These are phyloP conservation scores for Petunia axillaris DNA, from an alignment of 257 asterid genomes.

Conservation along the genomic window DNA sequence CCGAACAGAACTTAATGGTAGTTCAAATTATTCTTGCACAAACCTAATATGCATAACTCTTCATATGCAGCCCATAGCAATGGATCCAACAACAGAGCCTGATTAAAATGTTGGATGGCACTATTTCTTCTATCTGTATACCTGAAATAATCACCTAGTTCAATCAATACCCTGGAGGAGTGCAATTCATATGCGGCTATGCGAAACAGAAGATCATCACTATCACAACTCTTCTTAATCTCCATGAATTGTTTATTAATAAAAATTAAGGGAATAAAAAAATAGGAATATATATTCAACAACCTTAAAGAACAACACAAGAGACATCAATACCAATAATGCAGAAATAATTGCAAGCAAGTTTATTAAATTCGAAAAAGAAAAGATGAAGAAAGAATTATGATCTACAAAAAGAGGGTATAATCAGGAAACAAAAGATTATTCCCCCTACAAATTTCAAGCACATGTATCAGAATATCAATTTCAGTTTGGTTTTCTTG, in stretches of 20 bases:
- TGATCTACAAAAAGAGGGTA: background rate
- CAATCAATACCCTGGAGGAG: constrained; percentile 7
- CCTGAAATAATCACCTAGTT: constrained; percentile 51
- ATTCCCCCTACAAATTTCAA: background rate
- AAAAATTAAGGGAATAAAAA: background rate
- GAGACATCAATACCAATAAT: background rate
- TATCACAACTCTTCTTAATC: background rate
- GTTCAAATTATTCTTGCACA: constrained; percentile 20
- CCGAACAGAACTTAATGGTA: background rate
- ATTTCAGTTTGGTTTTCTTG: background rate
- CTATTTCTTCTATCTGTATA: constrained; percentile 84
- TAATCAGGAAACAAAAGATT: background rate
- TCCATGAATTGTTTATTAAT: background rate
- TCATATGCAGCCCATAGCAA: constrained; percentile 96
- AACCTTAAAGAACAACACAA: background rate
- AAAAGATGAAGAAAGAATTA: background rate
- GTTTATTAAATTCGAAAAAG: background rate
- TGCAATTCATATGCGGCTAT: background rate
- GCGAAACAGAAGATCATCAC: background rate
- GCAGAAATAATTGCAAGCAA: background rate
- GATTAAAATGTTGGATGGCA: constrained; percentile 89
- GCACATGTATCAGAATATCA: background rate
- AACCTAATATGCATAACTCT: constrained; percentile 92
- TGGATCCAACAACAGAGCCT: constrained; percentile 92
- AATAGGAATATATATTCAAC: background rate